Evolutionary conservation across 2,329 filamentous ascomycete genomes (phyloP).

Genomic region (Diaporthe destruens): DNA sequence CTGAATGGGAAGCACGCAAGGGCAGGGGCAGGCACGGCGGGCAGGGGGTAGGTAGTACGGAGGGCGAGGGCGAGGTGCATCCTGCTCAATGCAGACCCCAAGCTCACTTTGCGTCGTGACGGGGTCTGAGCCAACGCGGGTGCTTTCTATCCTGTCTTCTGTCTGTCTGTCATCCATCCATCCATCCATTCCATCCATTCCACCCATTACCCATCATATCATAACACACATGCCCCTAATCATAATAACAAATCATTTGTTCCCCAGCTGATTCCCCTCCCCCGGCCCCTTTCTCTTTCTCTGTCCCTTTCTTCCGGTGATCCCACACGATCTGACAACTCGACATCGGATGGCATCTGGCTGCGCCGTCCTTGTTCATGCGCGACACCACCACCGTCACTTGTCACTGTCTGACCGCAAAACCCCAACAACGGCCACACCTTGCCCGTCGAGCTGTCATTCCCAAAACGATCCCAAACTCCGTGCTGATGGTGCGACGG

Average conservation of each 20-base stretch:
- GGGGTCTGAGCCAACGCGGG: too few relatives aligned
- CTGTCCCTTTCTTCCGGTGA: slow-evolving; percentile 6
- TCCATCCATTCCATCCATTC: too few relatives aligned
- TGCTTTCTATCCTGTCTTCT: too few relatives aligned
- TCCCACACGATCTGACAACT: slow-evolving; percentile 12
- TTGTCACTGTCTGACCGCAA: slow-evolving; percentile 19
- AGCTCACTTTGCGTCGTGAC: too few relatives aligned
- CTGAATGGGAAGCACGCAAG: slow-evolving; percentile 25
- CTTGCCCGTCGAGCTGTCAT: slow-evolving; percentile 26
- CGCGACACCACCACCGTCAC: slow-evolving; percentile 1
- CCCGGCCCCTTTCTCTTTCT: not conserved
- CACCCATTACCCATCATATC: not conserved
- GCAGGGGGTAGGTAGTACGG: not conserved
- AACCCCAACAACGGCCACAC: slow-evolving; percentile 6
- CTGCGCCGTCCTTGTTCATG: slow-evolving; percentile 2
- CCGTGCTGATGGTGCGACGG: slow-evolving; percentile 31
- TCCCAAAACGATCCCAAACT: slow-evolving; percentile 30
- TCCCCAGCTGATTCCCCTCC: too few relatives aligned
- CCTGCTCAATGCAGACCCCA: slow-evolving; percentile 22
- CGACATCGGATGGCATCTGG: slow-evolving; percentile 27
- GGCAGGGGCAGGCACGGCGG: slow-evolving; percentile 10
- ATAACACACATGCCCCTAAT: slow-evolving; percentile 2
- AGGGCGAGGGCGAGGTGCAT: too few relatives aligned
- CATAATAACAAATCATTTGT: slow-evolving; percentile 10
- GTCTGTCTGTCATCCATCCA: not conserved